Percentiles rank a stretch among this genome's conserved stretches.
Evolutionary conservation across 345 rosid genomes (phyloP).

Genomic region (Barbarea vulgaris): DNA sequence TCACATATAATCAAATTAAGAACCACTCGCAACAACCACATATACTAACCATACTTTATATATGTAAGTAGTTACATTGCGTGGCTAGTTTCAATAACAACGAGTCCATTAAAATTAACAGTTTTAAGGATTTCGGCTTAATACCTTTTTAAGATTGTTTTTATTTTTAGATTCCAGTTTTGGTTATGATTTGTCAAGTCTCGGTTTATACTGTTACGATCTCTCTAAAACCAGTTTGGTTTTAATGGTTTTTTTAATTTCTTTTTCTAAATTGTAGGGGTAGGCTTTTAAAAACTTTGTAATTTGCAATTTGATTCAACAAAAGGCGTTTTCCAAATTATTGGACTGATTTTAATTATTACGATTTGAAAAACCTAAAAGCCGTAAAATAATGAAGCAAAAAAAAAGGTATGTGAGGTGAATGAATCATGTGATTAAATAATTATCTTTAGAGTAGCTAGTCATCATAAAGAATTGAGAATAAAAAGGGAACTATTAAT

Average conservation of each 20-base stretch:
- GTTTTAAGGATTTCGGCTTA: neutral
- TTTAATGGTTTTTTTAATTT: too few relatives aligned
- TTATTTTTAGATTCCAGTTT: neutral
- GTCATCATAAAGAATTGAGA: neutral
- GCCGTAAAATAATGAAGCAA: neutral
- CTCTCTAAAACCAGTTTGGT: neutral
- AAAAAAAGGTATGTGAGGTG: too few relatives aligned
- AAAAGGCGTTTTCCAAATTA: neutral
- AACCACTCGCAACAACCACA: neutral
- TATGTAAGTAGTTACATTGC: neutral
- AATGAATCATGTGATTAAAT: constrained; percentile 8
- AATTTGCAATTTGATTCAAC: neutral
- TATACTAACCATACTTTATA: neutral
- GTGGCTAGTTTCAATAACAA: neutral
- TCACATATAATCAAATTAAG: neutral
- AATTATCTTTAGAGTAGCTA: neutral
- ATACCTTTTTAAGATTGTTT: neutral
- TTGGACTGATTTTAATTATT: neutral
- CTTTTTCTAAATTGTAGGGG: neutral
- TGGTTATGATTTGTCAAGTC: neutral
- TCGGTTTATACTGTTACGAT: neutral
- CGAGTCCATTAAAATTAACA: neutral
- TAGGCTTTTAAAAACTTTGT: too few relatives aligned
- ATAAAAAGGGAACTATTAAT: neutral
- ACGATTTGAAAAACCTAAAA: neutral